Conservation (phyloP, 495 filamentous ascomycete species). For the Parmelia sp. region DNA sequence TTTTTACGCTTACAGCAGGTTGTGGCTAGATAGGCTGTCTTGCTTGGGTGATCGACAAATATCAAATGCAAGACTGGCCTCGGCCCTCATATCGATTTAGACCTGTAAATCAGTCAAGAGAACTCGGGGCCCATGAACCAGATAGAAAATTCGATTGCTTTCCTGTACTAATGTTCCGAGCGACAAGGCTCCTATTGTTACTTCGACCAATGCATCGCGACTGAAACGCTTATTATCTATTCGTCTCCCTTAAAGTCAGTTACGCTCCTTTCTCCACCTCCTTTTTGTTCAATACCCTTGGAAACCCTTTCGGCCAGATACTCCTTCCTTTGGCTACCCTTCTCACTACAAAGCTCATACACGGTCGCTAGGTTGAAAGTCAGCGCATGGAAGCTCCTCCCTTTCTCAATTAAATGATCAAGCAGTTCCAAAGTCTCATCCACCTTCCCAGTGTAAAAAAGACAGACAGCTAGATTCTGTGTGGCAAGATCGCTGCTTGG, state of each 20-base stretch:
- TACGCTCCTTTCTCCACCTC: slow-evolving; percentile 51
- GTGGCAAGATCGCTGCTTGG: slow-evolving; percentile 48
- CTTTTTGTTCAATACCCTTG: slow-evolving; percentile 56
- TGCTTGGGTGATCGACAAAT: slow-evolving; percentile 1
- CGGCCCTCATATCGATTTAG: slow-evolving; percentile 49
- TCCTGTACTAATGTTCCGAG: too few relatives aligned
- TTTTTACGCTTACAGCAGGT: neutral
- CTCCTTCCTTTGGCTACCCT: slow-evolving; percentile 53
- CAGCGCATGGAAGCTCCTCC: slow-evolving; percentile 62
- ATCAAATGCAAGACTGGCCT: neutral
- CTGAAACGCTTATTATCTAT: too few relatives aligned
- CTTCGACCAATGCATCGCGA: too few relatives aligned
- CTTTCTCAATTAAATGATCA: slow-evolving; percentile 54
- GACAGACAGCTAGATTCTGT: slow-evolving; percentile 75
- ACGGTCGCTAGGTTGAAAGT: slow-evolving; percentile 87
- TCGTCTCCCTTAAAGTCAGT: slow-evolving; percentile 80
- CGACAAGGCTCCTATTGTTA: too few relatives aligned
- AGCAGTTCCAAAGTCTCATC: slow-evolving; percentile 55
- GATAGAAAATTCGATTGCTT: too few relatives aligned
- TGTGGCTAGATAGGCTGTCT: neutral
- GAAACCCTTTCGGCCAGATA: slow-evolving; percentile 59
- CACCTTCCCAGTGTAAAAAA: slow-evolving; percentile 72
- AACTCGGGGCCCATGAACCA: too few relatives aligned
- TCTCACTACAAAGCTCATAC: slow-evolving; percentile 86
- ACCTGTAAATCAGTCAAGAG: too few relatives aligned